Conservation (phyloP, 2,329 filamentous ascomycete species). For the Keithomyces neogunnii region DNA sequence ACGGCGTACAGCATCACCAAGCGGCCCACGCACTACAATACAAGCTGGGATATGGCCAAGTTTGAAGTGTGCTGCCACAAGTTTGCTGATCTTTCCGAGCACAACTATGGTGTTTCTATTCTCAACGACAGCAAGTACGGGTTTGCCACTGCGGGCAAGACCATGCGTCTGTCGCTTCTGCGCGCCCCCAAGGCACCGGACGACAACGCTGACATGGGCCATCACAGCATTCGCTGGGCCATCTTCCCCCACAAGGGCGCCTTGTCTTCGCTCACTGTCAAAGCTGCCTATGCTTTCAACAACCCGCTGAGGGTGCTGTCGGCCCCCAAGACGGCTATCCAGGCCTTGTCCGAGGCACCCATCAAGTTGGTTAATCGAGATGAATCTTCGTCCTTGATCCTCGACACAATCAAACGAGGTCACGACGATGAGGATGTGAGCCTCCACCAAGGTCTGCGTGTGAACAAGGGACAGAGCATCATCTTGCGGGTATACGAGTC, state of each 20-base stretch:
- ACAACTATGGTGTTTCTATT: slow-evolving; percentile 83
- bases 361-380: slow-evolving; percentile 58
- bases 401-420: slow-evolving; percentile 91
- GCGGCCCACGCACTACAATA: slow-evolving; percentile 96
- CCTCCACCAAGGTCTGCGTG: slow-evolving; percentile 49
- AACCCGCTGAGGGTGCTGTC: slow-evolving; percentile 52
- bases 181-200: slow-evolving; percentile 89
- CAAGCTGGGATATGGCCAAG: slow-evolving; percentile 93
- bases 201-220: slow-evolving; percentile 88
- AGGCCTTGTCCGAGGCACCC: slow-evolving; percentile 28
- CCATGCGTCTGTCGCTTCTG: slow-evolving; percentile 83
- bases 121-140: slow-evolving; percentile 96
- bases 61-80: slow-evolving; percentile 96
- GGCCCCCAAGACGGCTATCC: slow-evolving; percentile 17
- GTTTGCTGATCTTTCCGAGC: slow-evolving; percentile 83
- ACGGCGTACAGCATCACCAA: slow-evolving; percentile 85
- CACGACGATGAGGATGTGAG: slow-evolving; percentile 74
- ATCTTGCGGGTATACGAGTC: slow-evolving; percentile 83
- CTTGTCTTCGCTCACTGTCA: slow-evolving; percentile 65
- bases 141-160: slow-evolving; percentile 79
- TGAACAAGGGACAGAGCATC: slow-evolving; percentile 66
- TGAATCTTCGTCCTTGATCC: slow-evolving; percentile 52
- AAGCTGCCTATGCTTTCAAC: slow-evolving; percentile 85
- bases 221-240: slow-evolving; percentile 79
- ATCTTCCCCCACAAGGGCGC: slow-evolving; percentile 76